phyloP scores from a whole-genome alignment of 2,329 filamentous ascomycete genomes.

The Phialophora macrospora region DNA sequence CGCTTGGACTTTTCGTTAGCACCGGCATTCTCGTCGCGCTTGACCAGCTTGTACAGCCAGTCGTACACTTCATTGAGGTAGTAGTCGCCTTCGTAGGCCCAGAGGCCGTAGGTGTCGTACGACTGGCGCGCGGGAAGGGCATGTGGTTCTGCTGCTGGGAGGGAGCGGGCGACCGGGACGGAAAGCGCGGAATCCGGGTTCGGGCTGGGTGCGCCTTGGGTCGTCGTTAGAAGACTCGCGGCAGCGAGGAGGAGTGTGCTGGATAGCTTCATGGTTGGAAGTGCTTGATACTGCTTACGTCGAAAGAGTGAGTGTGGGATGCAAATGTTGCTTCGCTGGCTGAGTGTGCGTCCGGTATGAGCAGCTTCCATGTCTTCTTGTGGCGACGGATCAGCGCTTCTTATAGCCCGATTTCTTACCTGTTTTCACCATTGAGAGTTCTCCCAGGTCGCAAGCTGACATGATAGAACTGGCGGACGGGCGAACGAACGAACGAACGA shows the following conservation, averaged over 20 bases:
- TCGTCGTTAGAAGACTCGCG: not conserved
- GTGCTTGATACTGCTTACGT: not conserved
- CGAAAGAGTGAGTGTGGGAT: not conserved
- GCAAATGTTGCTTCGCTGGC: not conserved
- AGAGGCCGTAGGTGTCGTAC: not conserved
- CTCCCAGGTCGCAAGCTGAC: not conserved
- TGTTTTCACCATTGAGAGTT: not conserved
- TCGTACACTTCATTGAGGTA: conserved; percentile 3
- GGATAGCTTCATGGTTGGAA: not conserved
- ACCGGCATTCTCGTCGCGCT: not conserved
- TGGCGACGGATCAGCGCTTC: not conserved
- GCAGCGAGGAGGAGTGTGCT: not conserved
- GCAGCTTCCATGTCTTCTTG: not conserved
- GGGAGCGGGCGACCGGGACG: not conserved
- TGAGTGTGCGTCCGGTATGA: not conserved
- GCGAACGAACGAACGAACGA: not conserved
- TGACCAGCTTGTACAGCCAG: not conserved
- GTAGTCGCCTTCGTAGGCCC: not conserved
- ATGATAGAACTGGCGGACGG: not conserved
- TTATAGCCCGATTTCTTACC: not conserved
- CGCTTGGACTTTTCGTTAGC: not conserved
- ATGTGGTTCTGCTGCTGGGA: too few relatives aligned
- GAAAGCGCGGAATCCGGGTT: not conserved
- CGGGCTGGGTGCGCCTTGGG: not conserved
- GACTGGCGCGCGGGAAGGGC: not conserved